Evolutionary conservation across 2,329 filamentous ascomycete species (phyloP).

Genomic region (Fusarium sambucinum): DNA sequence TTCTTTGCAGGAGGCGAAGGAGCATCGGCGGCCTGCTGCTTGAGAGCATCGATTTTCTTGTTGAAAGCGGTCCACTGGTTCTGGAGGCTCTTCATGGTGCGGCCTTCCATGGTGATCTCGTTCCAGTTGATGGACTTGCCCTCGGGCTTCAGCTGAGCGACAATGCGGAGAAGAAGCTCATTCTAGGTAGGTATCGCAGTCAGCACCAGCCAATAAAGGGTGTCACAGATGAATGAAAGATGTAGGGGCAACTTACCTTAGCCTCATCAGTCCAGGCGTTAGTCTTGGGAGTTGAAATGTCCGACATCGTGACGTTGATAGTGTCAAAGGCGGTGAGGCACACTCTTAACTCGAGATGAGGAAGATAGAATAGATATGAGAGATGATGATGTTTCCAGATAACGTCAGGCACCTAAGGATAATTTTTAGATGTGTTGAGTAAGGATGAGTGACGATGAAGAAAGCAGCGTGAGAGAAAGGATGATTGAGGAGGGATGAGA

Average conservation of each 20-base stretch:
- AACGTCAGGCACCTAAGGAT: no score
- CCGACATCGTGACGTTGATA: slow-evolving; percentile 43
- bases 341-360: background rate
- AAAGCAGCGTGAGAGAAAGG: background rate
- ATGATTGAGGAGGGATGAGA: background rate
- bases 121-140: slow-evolving; percentile 54
- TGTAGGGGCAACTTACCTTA: slow-evolving; percentile 50
- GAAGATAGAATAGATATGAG: background rate
- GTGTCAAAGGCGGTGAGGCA: background rate
- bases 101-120: slow-evolving; percentile 53
- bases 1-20: slow-evolving; percentile 41
- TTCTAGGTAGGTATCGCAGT: slow-evolving; percentile 45
- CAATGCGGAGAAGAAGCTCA: slow-evolving; percentile 54
- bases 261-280: slow-evolving; percentile 56
- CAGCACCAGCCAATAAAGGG: background rate
- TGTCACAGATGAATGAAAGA: background rate
- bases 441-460: background rate
- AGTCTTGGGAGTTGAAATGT: slow-evolving; percentile 24
- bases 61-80: slow-evolving; percentile 55
- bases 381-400: background rate
- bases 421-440: background rate
- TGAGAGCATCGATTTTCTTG: slow-evolving; percentile 54
- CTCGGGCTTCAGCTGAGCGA: slow-evolving; percentile 51
- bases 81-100: slow-evolving; percentile 55
- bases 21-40: slow-evolving; percentile 35